Base-by-base conservation (phyloP, 2,329 filamentous ascomycete species). In the Peltaster fructicola region DNA sequence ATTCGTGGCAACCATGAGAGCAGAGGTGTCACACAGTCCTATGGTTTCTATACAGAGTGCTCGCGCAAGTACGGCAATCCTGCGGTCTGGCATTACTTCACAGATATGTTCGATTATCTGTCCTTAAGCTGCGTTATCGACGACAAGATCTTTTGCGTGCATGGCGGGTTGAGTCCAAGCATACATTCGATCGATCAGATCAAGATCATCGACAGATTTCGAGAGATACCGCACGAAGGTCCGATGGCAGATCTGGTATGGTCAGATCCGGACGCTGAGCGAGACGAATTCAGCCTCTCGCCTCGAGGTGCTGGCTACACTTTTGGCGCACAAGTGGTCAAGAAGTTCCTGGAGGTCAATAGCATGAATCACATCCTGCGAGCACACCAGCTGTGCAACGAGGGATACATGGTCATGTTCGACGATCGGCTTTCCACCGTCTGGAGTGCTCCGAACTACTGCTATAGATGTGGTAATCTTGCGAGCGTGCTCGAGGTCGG, bases 181-280 rank as follows among this genome's bases (percentile, higher is more conserved):
- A 95, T 98, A 48, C 88, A 98, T 54, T 91, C 80, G 21, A 93
- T 98, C 48, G 88, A 98, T 51, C 88, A 98, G 56, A 95, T 98
- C 56, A 95, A 98, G 54, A 91, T 98, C 51, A 95, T 98, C 49
- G 88, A 98, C 56, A 80, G 88, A 22, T 98, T 95, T 61, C 74
- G 88, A 39, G 88, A 98, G 50, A 98, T 98, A 31, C 88, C 88
- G 4, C 88, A 98, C 55, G 88, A 98, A 54, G 88, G 88, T 0
- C 88, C 88, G 16, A 98, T 98, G 88, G 88, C 88, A n/a, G 88
- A 98, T 51, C 61, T 98, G 4, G 88, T 98, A 15, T 98, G 88
- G 88, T 92, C 82, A 11, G 88, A 98, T 49, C 88, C 88, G 0
- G 88, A 98, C 48, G 76, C 80, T n/a, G 88, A 98, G 41, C 69